A percentile compares a stretch with the other conserved stretches of the same genome.
These are phyloP conservation scores for Zymoseptoria tritici DNA, from an alignment of 2,329 filamentous ascomycete species.

Conservation along the genomic window DNA sequence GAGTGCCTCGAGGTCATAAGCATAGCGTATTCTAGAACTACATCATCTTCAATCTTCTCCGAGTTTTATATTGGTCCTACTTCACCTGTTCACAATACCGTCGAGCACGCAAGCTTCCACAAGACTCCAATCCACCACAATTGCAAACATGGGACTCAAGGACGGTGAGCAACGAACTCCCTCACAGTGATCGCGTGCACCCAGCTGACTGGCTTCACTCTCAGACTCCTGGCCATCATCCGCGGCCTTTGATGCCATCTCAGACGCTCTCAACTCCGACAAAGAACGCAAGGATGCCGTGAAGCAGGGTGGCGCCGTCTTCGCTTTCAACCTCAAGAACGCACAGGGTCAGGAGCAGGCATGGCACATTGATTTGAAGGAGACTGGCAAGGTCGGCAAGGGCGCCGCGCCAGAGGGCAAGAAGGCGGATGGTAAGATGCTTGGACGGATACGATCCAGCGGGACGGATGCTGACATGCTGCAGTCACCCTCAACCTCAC, in stretches of 20 bases:
- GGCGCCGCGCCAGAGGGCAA: conserved; percentile 60
- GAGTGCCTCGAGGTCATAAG: neutral
- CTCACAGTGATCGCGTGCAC: neutral
- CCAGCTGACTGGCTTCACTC: neutral
- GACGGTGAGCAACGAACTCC: conserved; percentile 49
- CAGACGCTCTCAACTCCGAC: conserved; percentile 59
- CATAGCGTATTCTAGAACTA: neutral
- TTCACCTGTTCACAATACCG: no score
- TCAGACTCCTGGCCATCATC: conserved; percentile 72
- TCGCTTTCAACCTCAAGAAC: conserved; percentile 92
- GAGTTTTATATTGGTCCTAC: no score
- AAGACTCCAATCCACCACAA: conserved; percentile 1
- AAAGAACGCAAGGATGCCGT: conserved; percentile 78
- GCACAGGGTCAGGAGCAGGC: conserved; percentile 65
- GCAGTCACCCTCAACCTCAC: conserved; percentile 77
- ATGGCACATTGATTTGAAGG: conserved; percentile 95
- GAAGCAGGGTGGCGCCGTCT: conserved; percentile 79
- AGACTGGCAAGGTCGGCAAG: conserved; percentile 72
- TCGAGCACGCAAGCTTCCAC: no score
- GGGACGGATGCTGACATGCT: conserved; percentile 4
- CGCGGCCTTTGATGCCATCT: conserved; percentile 82
- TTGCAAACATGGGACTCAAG: conserved; percentile 58
- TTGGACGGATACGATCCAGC: neutral
- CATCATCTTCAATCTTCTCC: conserved; percentile 1
- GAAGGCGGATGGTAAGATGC: conserved; percentile 71